Base-by-base conservation (phyloP, 2,329 filamentous ascomycete species). In the Lomentospora prolificans region DNA sequence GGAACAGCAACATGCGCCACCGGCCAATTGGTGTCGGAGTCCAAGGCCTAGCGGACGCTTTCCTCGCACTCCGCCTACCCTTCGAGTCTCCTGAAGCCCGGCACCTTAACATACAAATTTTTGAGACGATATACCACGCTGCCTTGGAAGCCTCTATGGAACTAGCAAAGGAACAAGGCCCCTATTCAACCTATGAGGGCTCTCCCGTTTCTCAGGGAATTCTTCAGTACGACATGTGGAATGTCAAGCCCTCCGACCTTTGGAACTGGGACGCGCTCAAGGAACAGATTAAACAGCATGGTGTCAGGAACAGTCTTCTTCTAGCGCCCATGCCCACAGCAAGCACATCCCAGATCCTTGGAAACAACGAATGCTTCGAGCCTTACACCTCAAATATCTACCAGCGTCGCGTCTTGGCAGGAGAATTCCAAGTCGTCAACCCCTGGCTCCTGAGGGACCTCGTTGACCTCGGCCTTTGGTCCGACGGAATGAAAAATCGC, bases 361-460 rank as follows among this genome's bases (percentile, higher is more conserved):
- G 94, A 65, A 95, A 96, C 81, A 99, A 99, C 71, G 94, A 99
- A 76, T 99, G 94, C 80, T 99, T 99, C 70, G 94, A 99, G 80
- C 94, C 94, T 41, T 99, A 99, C 77, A 99, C 94, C 3, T 97
- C 92, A 64, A 99, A 99, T 80, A 99, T 99, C 72, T 99, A 99
- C 79, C 95, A 92, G 64, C 92, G 94, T 61, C 92, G 94, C 80
- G 94, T 99, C 57, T 80, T 99, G 64, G 94, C 94, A 63, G 94
- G 94, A 65, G 94, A 99, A 72, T 99, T 99, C 84, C 94, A 99
- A 76, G 90, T 99, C 55, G 94, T 99, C 71, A 99, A 99, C 78
- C 94, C 94, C 54, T 99, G 94, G 94, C 76, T 99, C 60, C 84
- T 99, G 59, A 96, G 96, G 80, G 94, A 99, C 66, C 84, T 99